Evolutionary conservation across 441 rosid species (phyloP).

Genomic region (Eutrema salsugineum): DNA sequence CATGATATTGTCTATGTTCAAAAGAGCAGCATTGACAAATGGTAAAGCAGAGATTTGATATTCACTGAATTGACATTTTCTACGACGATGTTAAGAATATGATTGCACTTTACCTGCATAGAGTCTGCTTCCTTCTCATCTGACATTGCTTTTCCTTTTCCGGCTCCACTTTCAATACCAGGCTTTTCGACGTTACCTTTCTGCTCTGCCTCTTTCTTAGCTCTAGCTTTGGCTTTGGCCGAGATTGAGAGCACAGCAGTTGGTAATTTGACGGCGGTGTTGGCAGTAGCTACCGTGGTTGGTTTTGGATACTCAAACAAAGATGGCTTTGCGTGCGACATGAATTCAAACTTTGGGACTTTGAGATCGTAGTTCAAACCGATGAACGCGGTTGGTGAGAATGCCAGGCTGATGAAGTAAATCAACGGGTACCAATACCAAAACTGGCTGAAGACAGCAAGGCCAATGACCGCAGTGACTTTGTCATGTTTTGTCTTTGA

Average conservation of each 20-base stretch:
- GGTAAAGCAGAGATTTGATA: not conserved
- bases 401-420: constrained; percentile 75
- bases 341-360: constrained; percentile 84
- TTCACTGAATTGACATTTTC: not conserved
- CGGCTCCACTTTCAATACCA: constrained; percentile 41
- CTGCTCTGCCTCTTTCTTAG: constrained; percentile 91
- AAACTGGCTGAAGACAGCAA: constrained; percentile 92
- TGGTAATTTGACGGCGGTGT: constrained; percentile 75
- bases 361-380: constrained; percentile 85
- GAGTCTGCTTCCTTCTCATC: constrained; percentile 74
- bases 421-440: constrained; percentile 99
- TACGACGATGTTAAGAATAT: not conserved
- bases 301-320: constrained; percentile 93
- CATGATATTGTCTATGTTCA: not conserved
- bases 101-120: constrained; percentile 64
- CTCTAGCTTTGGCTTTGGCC: constrained; percentile 82
- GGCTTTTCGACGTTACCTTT: constrained; percentile 51
- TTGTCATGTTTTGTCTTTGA: constrained; percentile 93
- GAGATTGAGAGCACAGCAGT: constrained; percentile 88
- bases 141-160: constrained; percentile 56
- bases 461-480: constrained; percentile 89
- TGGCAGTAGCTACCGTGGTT: constrained; percentile 62
- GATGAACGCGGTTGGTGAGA: constrained; percentile 89
- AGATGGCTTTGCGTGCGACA: constrained; percentile 84
- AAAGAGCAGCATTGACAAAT: not conserved